Conservation (phyloP, 2,329 filamentous ascomycete species). For the Onygenales sp. region DNA sequence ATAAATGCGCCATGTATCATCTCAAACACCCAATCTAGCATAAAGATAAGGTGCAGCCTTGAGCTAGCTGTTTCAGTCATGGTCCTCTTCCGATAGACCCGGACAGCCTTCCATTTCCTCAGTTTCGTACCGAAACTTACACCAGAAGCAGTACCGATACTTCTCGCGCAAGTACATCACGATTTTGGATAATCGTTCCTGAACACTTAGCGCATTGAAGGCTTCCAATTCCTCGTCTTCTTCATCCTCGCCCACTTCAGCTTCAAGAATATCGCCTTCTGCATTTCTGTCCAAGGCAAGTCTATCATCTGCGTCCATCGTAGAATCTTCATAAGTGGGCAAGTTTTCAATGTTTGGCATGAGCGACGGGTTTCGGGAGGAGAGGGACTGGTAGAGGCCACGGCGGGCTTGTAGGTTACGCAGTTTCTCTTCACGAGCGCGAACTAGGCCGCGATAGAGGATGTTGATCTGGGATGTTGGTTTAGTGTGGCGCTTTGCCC, state of each 20-base stretch:
- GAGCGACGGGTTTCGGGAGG: conserved; percentile 11
- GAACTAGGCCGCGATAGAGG: conserved; percentile 68
- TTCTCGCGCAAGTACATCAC: conserved; percentile 60
- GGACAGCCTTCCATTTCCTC: conserved; percentile 81
- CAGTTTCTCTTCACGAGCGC: conserved; percentile 60
- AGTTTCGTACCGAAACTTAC: conserved; percentile 67
- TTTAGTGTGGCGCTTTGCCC: conserved; percentile 25
- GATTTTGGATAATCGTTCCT: conserved; percentile 57
- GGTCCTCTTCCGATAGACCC: conserved; percentile 75
- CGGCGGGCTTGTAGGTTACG: conserved; percentile 55
- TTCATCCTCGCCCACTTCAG: conserved; percentile 55
- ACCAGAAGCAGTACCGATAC: conserved; percentile 90
- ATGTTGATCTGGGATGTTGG: conserved; percentile 63
- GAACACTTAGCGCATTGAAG: conserved; percentile 60
- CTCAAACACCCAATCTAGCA: background rate
- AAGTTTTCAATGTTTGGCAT: conserved; percentile 20
- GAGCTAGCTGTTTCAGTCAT: conserved; percentile 40
- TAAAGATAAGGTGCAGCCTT: background rate
- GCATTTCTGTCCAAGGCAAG: conserved; percentile 54
- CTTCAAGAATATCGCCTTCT: conserved; percentile 32
- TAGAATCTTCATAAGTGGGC: conserved; percentile 45
- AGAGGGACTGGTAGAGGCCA: conserved; percentile 57
- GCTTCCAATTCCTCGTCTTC: conserved; percentile 72
- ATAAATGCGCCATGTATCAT: background rate
- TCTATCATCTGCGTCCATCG: conserved; percentile 64